Conservation (phyloP, 257 asterid species). For the Primulina tabacum region DNA sequence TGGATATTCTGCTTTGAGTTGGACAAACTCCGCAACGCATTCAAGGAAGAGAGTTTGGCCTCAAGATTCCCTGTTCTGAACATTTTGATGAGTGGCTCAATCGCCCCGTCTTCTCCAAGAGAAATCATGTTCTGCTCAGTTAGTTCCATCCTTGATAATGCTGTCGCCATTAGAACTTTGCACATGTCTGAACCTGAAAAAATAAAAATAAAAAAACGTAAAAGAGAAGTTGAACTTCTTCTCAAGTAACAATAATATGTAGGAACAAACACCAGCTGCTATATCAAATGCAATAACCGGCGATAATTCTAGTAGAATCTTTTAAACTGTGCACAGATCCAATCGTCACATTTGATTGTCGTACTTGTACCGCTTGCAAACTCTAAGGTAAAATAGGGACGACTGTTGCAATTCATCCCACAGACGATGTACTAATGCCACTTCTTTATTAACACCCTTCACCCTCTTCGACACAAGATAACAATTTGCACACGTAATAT, state of each 20-base stretch:
- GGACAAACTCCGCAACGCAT: constrained; percentile 60
- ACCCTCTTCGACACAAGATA: not conserved
- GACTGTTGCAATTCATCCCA: not conserved
- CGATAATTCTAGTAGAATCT: too few relatives aligned
- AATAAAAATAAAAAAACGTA: too few relatives aligned
- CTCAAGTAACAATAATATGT: not conserved
- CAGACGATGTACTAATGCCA: not conserved
- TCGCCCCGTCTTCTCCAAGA: constrained; percentile 66
- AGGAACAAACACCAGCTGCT: not conserved
- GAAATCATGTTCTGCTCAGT: constrained; percentile 65
- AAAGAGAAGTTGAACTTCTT: not conserved
- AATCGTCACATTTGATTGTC: not conserved
- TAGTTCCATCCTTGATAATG: constrained; percentile 68
- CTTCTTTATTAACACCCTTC: not conserved
- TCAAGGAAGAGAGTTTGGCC: constrained; percentile 67
- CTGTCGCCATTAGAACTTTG: constrained; percentile 84
- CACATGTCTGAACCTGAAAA: constrained; percentile 83
- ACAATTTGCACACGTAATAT: not conserved
- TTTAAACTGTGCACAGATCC: not conserved
- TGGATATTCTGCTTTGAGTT: constrained; percentile 50
- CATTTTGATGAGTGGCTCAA: constrained; percentile 70
- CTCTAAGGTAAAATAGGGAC: not conserved
- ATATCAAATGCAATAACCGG: not conserved
- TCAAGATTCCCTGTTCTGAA: constrained; percentile 74
- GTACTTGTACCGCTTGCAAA: not conserved